phyloP scores from a whole-genome alignment of 257 asterid species.

The Primulina eburnea region DNA sequence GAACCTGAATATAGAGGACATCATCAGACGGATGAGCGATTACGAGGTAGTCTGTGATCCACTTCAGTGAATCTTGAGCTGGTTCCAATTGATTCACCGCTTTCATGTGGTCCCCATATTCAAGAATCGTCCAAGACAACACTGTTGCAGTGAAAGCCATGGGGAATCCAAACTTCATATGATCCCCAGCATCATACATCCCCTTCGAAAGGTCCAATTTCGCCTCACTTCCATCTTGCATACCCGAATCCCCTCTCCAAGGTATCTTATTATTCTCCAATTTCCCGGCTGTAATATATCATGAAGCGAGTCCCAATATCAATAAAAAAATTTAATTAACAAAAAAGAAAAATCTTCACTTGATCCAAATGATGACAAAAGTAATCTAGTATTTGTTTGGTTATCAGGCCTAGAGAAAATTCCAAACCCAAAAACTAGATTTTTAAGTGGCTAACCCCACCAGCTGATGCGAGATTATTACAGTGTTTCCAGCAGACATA shows the following conservation, averaged over 20 bases:
- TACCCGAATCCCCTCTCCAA: conserved; percentile 85
- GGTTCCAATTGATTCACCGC: conserved; percentile 50
- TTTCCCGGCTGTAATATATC: conserved; percentile 67
- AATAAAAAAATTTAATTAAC: neutral
- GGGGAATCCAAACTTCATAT: conserved; percentile 80
- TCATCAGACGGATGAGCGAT: conserved; percentile 68
- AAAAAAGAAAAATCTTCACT: too few relatives aligned
- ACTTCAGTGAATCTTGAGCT: conserved; percentile 62
- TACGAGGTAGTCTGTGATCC: conserved; percentile 83
- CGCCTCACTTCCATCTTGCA: conserved; percentile 64
- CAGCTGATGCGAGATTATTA: too few relatives aligned
- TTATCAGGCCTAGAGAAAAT: too few relatives aligned
- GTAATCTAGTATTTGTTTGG: too few relatives aligned
- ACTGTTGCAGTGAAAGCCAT: conserved; percentile 92
- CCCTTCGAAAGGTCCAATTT: conserved; percentile 83
- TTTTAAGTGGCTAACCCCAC: too few relatives aligned
- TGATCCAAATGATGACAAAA: too few relatives aligned
- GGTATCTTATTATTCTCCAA: conserved; percentile 53
- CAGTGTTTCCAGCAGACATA: neutral
- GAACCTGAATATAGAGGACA: conserved; percentile 79
- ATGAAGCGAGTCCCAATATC: conserved; percentile 16
- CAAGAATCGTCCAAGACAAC: conserved; percentile 87
- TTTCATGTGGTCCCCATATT: conserved; percentile 73
- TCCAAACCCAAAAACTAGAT: neutral
- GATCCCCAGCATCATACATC: conserved; percentile 90